Base-by-base conservation (phyloP, 2,329 filamentous ascomycete species). In the Aspergillus neoniger region DNA sequence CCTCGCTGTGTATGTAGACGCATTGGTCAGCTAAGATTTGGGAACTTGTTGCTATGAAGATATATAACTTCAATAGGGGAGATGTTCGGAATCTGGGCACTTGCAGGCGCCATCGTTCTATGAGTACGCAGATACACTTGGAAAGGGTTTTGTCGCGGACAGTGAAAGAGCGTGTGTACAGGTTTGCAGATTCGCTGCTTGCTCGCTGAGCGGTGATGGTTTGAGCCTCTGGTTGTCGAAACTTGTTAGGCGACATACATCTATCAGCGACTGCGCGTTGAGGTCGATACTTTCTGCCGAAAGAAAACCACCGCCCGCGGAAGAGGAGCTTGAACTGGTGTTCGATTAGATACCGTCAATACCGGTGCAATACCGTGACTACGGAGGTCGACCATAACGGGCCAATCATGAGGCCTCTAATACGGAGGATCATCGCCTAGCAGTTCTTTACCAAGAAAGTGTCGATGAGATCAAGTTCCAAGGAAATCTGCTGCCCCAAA, bases 1-100 rank as follows among this genome's bases (percentile, higher is more conserved):
- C 77, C 78, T 65, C 80, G 79, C 79, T 84, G 49, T 28, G 39
- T 38, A 17, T 30, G 17, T 21, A 15, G 9, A 19, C 8, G 19
- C 53, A 8, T 47, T 23, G 23, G 30, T 44, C 28, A 44, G 39
- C 30, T 41, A 44, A 30, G 15, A 15, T 14, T 14, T 36, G 32
- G 32, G 12, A 23, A 30, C 19, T 21, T 19, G 10, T 55, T 15
- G 19, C 19, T 17, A 39, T 30, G 36, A 5, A 36, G 1, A 44
- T 36, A 30, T 44, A 12, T 43, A 55, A 25, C 53, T 30, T n/a
- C 10, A 30, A 30, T 30, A 30, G 14, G 28, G 23, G 41, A 21
- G 23, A 17, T 36, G 32, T 41, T 30, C 9, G 21, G 23, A 44
- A 19, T 17, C 17, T 28, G 55, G 52, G 64, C 65, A 65, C 53